Evolutionary conservation across 768 basidiomycete genomes (phyloP), one percentile per base, ranked within the genome.

Genomic region (Pholiota molesta): DNA sequence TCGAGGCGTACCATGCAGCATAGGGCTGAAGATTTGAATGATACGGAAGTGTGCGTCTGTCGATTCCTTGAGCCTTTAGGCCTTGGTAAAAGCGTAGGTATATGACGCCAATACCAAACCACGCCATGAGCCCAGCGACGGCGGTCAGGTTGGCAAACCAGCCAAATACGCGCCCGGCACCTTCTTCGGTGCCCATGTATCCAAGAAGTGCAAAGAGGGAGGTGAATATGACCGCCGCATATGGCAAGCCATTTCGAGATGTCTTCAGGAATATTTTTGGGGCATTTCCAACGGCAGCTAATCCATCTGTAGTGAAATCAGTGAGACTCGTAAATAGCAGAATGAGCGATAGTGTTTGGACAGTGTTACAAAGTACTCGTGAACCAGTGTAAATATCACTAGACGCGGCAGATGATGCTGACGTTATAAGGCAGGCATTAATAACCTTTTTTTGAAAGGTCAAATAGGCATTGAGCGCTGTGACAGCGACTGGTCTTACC

Each of bases 361-460:
- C n/a, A n/a, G n/a, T n/a, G 26, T 26, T 65, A 92, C 91, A 96
- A 7, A 98, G 82, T 0, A 91, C 91, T 57, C 92, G 87, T 21
- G 94, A 95, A 49, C 90, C 89, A 4, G 94, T 95, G 76, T 94
- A 97, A 52, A 97, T 73, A 72, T 97, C 94, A 72, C 90, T 91
- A 26, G 89, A 89, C 4, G 92, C 93, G 37, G 95, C 95, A 26
- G 95, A 97, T 90, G 92, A 95, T 4, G 95, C 95, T 3, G 94
- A 93, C 37, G 91, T 94, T 66, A 99, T 76, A n/a, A 97, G 80
- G 72, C 85, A 87, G 2, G 90, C 91, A 70, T 93, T 94, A 72
- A 94, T 92, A 40, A 93, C 78, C 88, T 90, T 40, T 14, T 40
- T 14, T 7, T 52, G 21, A 45, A 47, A 11, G 67, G 59, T 21